Base-by-base conservation (phyloP, 2,329 filamentous ascomycete species). In the Trichophyton mentagrophytes region DNA sequence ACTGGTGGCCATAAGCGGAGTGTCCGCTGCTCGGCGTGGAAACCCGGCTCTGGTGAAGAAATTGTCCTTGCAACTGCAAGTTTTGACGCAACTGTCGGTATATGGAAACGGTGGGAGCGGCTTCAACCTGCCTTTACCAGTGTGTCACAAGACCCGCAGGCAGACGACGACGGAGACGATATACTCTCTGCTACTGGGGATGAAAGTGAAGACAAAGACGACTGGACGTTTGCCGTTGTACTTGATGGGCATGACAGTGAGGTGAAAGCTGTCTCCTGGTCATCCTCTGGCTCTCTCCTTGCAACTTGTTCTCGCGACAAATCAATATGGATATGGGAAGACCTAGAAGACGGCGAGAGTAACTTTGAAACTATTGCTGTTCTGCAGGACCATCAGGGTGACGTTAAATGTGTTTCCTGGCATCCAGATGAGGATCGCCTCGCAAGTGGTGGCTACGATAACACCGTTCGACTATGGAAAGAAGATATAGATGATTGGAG, bases 241-340 rank as follows among this genome's bases (percentile, higher is more conserved):
- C 81, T 99, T 0, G 93, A 97, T 69, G 93, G 93, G 0, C 93
- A 97, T 72, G 93, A 97, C 69, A 90, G 88, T 25, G 93, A 99
- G 75, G 88, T 99, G 74, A 99, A 99, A 74, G 85, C 82, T 33
- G 84, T 95, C 11, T 82, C 87, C 20, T 78, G 76, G 74, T 75
- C 74, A 0, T 68, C 76, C 2, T 74, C 78, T 87, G 96, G 78
- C 79, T 92, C 64, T 80, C 83, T 90, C 67, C 81, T 99, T 3
- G 93, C 93, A 4, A 96, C 91, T 0, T 96, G 91, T 74, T 88
- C 85, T 59, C 82, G 93, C 57, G 93, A 99, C 72, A 97, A 97
- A 77, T 88, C 84, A 15, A 89, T 97, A 17, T 99, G 93, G 93
- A 89, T 99, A 67, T 99, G 93, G 93, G 93, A 99, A 74, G 93